Conservation (phyloP, 495 filamentous ascomycete species). For the Aspergillus conjunctus region DNA sequence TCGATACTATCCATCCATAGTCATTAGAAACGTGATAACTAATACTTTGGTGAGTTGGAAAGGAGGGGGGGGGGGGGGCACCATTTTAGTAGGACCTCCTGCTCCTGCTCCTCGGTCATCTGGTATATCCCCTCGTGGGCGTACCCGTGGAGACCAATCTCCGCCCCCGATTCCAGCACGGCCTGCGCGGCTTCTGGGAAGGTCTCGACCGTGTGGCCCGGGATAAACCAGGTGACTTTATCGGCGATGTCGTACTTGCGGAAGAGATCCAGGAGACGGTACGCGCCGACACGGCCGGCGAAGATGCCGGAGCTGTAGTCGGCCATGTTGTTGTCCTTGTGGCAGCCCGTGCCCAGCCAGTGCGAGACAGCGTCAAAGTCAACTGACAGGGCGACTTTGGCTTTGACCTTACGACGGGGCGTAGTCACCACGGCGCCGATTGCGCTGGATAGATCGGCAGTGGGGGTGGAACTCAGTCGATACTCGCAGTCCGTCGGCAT, state of each 20-base stretch:
- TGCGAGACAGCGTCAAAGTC: constrained; percentile 73
- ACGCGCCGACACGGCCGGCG: constrained; percentile 70
- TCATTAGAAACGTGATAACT: too few relatives aligned
- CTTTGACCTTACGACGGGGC: not conserved
- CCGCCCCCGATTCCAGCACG: constrained; percentile 73
- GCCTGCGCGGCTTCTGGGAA: constrained; percentile 76
- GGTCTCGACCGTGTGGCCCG: constrained; percentile 74
- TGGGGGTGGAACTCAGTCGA: not conserved
- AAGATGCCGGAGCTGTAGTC: constrained; percentile 70
- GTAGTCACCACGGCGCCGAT: not conserved
- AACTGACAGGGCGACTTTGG: constrained; percentile 28
- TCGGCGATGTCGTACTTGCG: constrained; percentile 68
- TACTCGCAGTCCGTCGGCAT: constrained; percentile 34
- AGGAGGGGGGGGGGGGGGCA: not conserved
- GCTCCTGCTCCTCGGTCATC: constrained; percentile 78
- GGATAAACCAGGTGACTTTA: constrained; percentile 82
- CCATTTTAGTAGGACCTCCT: constrained; percentile 56
- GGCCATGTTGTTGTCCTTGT: constrained; percentile 61
- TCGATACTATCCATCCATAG: constrained; percentile 73
- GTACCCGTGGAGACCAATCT: constrained; percentile 76
- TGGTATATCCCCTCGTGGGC: constrained; percentile 74
- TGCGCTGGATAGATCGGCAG: not conserved
- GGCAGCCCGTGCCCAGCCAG: constrained; percentile 71
- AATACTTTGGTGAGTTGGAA: constrained; percentile 45
- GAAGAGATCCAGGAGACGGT: constrained; percentile 71